Evolutionary conservation across 2,329 filamentous ascomycete genomes (phyloP), one percentile per base, ranked within the genome.

Genomic region (Colletotrichum coccodes): DNA sequence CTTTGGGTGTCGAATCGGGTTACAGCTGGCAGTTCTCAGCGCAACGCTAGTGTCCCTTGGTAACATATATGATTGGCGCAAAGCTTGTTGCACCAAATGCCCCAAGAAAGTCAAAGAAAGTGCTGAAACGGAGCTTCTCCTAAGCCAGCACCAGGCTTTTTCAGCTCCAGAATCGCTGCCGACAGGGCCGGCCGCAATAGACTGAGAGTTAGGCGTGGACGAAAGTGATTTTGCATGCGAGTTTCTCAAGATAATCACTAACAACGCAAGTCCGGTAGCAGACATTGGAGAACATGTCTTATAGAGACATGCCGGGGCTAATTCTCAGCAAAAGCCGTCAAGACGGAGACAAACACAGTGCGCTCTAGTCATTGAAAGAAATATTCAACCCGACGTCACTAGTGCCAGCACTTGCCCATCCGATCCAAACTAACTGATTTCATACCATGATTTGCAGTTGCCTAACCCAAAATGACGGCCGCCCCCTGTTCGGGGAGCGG

Each of bases 371-470:
- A 18, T n/a, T 14, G 12, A 42, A 26, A 34, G 14, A 21, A 40
- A 21, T 9, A 12, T n/a, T 50, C 61, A 12, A 28, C 32, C 28
- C 42, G 36, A 53, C 62, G 54, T 50, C 62, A 64, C 54, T 60
- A 60, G 54, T 38, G 54, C 16, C 21, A 36, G 23, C 32, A 36
- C 28, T 34, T n/a, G 40, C 8, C 23, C 11, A 30, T 0, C 36
- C 28, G 36, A 21, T 21, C 23, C 54, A 26, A 38, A 26, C 54
- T 64, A 60, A 44, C 44, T 42, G 7, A 2, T 28, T 50, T 8
- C 16, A 18, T 46, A n/a, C 14, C 16, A 44, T 30, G 46, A 42
- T 64, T 46, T n/a, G 34, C 36, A 21, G 6, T 32, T 49, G 60
- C 14, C 54, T 52, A 52, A 42, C 46, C 62, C n/a, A n/a, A 38